Percentiles rank a stretch among this genome's conserved stretches.
Evolutionary conservation across 768 basidiomycete genomes (phyloP).

Genomic region (Suillus brevipes): DNA sequence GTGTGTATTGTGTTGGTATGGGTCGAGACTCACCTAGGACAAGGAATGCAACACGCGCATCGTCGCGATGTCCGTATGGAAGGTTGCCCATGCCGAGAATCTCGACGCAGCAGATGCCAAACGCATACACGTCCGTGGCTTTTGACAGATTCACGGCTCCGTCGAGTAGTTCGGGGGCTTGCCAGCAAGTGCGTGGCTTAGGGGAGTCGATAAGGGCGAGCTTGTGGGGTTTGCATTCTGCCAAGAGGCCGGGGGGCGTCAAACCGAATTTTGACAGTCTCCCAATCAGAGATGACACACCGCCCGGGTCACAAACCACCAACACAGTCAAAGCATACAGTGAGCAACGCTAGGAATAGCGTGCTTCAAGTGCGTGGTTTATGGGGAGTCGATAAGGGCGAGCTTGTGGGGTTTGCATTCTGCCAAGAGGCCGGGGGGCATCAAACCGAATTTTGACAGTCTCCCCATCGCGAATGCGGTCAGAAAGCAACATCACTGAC

Average conservation of each 20-base stretch:
- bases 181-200: no score
- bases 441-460: constrained; percentile 75
- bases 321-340: no score
- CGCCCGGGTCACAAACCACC: no score
- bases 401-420: no score
- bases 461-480: constrained; percentile 81
- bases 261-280: constrained; percentile 71
- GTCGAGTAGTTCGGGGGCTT: constrained; percentile 64
- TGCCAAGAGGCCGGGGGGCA: no score
- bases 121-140: constrained; percentile 69
- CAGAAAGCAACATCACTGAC: constrained; percentile 80
- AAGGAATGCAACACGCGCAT: constrained; percentile 49
- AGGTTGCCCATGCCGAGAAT: constrained; percentile 61
- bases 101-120: constrained; percentile 64
- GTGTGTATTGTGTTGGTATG: constrained; percentile 10
- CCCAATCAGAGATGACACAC: no score
- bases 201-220: no score
- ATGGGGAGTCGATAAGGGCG: no score
- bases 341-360: no score
- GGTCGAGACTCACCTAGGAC: constrained; percentile 50
- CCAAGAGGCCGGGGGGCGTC: constrained; percentile 81
- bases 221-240: no score
- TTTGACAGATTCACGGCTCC: constrained; percentile 49
- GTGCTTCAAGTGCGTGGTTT: no score
- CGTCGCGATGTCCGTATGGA: constrained; percentile 55